Evolutionary conservation across 2,329 filamentous ascomycete genomes (phyloP), one percentile per base, ranked within the genome.

Genomic region (Xylariaceae sp.): DNA sequence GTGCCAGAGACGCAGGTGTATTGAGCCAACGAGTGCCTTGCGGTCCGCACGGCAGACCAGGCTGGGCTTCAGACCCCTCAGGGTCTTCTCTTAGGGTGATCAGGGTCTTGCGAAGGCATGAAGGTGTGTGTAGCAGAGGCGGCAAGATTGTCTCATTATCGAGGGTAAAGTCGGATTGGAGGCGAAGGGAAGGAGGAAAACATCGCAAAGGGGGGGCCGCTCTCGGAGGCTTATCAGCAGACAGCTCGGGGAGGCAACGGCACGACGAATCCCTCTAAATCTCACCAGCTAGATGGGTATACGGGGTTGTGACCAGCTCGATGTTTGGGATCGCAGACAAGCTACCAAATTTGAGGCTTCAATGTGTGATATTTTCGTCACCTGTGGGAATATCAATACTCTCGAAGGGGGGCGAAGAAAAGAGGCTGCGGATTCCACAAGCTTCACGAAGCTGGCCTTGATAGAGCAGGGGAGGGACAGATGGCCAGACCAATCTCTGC

Each of bases 191-290:
- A 11, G 6, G 22, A 26, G 22, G 11, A 26, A 26, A 26, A 26
- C 22, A 26, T 26, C 6, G n/a, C n/a, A 44, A 44, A 41, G 41
- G 49, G 49, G 44, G 48, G 50, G 50, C 50, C 45, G 50, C 19
- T 47, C 38, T 52, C 50, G 50, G 48, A 47, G 34, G 24, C 33
- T 42, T 44, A 32, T 37, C 39, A 32, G 38, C 42, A 35, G 22
- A n/a, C n/a, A n/a, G n/a, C n/a, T n/a, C n/a, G n/a, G n/a, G n/a
- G n/a, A n/a, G n/a, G n/a, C n/a, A n/a, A n/a, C n/a, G n/a, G n/a
- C n/a, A n/a, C n/a, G n/a, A n/a, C 22, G 32, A 32, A 32, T 38
- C 32, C 42, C 30, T 35, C 22, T 31, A 19, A 29, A 32, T 13
- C 35, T 47, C 13, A 42, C 47, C n/a, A n/a, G n/a, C n/a, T n/a